These are phyloP conservation scores for Colletotrichum sp. DNA, from an alignment of 2,329 filamentous ascomycete species.

Conservation along the genomic window DNA sequence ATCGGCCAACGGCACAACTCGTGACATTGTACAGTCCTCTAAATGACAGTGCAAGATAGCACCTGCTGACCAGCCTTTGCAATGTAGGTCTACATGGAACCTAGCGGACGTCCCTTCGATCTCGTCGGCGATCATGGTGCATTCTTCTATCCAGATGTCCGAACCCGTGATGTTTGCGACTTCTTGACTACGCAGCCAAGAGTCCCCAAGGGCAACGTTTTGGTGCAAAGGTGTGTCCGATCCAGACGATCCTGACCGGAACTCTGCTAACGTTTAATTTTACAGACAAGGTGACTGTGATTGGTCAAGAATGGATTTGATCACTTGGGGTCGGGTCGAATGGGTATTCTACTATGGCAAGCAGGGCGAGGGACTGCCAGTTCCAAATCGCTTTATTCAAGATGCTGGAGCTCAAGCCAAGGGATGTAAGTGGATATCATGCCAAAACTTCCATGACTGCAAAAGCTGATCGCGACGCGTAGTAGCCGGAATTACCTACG, in stretches of 20 bases:
- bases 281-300: neutral
- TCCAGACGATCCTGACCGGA: rapidly evolving
- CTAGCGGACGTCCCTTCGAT: neutral
- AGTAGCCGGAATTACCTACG: neutral
- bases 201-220: neutral
- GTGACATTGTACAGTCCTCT: neutral
- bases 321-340: neutral
- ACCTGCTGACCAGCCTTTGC: neutral
- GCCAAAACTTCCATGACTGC: neutral
- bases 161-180: neutral
- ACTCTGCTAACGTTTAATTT: rapidly evolving
- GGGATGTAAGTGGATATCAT: neutral
- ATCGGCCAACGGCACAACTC: neutral
- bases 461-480: neutral
- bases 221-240: neutral
- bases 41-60: neutral
- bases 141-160: neutral
- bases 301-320: neutral
- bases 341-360: neutral
- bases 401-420: neutral
- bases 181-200: neutral
- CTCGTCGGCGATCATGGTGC: neutral
- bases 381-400: neutral
- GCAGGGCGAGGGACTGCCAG: neutral
- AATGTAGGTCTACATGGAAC: neutral